phyloP scores from a whole-genome alignment of 371 early-diverging fungal genomes.

The Syncephalastrum contaminatum region DNA sequence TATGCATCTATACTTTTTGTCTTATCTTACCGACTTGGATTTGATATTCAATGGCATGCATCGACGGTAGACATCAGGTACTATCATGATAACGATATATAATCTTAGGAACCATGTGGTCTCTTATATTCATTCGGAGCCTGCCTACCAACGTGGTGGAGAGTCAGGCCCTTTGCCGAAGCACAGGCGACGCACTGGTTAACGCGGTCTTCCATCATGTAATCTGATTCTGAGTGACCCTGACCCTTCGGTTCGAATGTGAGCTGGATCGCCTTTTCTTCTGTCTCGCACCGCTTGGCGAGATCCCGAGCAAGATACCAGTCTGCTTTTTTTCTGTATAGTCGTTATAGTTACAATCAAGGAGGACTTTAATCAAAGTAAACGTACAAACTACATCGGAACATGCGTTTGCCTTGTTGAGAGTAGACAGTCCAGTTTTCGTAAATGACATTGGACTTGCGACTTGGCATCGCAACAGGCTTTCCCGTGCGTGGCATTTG shows the following conservation, averaged over 20 bases:
- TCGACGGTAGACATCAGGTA: conserved; percentile 61
- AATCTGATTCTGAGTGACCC: conserved; percentile 50
- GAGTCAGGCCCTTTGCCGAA: conserved; percentile 25
- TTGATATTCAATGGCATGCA: conserved; percentile 54
- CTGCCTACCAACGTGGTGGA: conserved; percentile 55
- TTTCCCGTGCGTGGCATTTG: conserved; percentile 11
- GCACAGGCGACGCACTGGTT: conserved; percentile 57
- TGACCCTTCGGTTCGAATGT: conserved; percentile 55
- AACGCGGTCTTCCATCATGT: conserved; percentile 56
- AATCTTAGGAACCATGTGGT: background rate
- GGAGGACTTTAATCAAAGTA: background rate
- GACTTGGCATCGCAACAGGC: conserved; percentile 28
- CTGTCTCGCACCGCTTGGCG: conserved; percentile 24
- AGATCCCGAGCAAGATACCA: conserved; percentile 54
- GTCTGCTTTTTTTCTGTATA: conserved; percentile 41
- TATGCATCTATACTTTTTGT: background rate
- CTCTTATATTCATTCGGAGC: background rate
- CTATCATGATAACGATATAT: conserved; percentile 12
- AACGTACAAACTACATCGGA: conserved; percentile 44
- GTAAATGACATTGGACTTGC: conserved; percentile 32
- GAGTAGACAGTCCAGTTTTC: conserved; percentile 55
- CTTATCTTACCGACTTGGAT: conserved; percentile 51
- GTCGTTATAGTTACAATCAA: conserved; percentile 17
- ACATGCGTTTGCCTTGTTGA: conserved; percentile 41
- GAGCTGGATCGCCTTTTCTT: conserved; percentile 44